Percentiles rank a stretch among this genome's conserved stretches.
phyloP scores from a whole-genome alignment of 2,329 filamentous ascomycete genomes.

The Nemania sp. region DNA sequence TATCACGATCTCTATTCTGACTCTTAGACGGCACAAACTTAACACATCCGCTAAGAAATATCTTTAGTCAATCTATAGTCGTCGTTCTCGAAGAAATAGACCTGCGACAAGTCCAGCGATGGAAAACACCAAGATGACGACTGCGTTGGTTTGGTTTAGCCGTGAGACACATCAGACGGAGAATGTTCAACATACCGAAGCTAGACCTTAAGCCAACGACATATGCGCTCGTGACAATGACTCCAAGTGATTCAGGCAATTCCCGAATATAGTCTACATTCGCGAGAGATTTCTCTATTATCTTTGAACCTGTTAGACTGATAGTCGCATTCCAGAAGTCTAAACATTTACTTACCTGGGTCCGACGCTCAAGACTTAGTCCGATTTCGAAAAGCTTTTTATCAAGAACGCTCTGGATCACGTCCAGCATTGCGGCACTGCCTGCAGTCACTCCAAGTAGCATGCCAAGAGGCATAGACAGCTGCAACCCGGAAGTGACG shows the following conservation, averaged over 20 bases:
- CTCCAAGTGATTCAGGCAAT: constrained; percentile 4
- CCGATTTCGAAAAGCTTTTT: constrained; percentile 32
- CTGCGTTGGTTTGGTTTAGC: constrained; percentile 11
- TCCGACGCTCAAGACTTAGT: constrained; percentile 26
- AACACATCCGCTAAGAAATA: too few species aligned
- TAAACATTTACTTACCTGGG: constrained; percentile 23
- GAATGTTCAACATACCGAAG: constrained; percentile 15
- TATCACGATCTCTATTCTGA: too few species aligned
- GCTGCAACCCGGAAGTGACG: constrained; percentile 51
- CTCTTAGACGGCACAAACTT: too few species aligned
- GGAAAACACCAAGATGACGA: constrained; percentile 19
- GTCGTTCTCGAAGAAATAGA: constrained; percentile 14
- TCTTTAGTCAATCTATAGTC: constrained; percentile 2
- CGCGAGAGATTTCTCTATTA: constrained; percentile 45
- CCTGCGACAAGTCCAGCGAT: constrained; percentile 17
- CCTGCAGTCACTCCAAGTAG: constrained; percentile 33
- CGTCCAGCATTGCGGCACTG: constrained; percentile 33
- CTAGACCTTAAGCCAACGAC: constrained; percentile 20
- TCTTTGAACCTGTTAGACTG: constrained; percentile 27
- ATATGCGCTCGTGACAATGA: constrained; percentile 22
- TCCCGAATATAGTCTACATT: constrained; percentile 45
- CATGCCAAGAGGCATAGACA: constrained; percentile 47
- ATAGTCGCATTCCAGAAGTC: not conserved
- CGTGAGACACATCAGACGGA: not conserved
- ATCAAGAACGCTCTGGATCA: constrained; percentile 36